Percentiles rank a stretch among this genome's conserved stretches.
phyloP scores from a whole-genome alignment of 2,329 filamentous ascomycete genomes.

The Akanthomyces dipterigenus region DNA sequence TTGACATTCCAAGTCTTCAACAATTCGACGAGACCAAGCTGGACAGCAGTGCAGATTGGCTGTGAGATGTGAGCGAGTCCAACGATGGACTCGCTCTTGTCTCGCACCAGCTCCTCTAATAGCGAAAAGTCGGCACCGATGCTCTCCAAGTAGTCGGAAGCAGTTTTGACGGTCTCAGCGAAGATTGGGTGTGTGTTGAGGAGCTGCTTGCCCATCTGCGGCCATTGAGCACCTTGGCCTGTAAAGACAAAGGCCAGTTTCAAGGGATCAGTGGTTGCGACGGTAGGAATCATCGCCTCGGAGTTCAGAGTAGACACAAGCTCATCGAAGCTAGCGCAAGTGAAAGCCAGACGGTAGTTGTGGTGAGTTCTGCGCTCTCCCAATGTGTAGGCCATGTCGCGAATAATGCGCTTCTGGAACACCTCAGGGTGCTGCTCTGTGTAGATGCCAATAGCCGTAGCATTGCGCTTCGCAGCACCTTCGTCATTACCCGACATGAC shows the following conservation, averaged over 20 bases:
- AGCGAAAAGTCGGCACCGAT: conserved; percentile 32
- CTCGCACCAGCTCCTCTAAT: conserved; percentile 30
- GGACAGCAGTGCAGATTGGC: conserved; percentile 39
- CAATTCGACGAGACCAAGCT: conserved; percentile 39
- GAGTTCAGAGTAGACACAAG: conserved; percentile 21
- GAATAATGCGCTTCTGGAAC: conserved; percentile 36
- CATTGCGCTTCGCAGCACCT: conserved; percentile 24
- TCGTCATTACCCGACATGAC: conserved; percentile 35
- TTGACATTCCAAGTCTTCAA: conserved; percentile 36
- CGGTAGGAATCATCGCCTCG: conserved; percentile 10
- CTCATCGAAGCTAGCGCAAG: conserved; percentile 37
- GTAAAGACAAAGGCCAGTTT: conserved; percentile 31
- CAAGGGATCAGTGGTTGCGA: conserved; percentile 15
- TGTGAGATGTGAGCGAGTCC: conserved; percentile 36
- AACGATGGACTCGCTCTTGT: conserved; percentile 28
- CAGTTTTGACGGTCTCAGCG: conserved; percentile 23
- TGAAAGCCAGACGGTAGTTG: conserved; percentile 37
- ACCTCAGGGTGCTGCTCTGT: conserved; percentile 35
- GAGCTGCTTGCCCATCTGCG: conserved; percentile 32
- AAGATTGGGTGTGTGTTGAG: conserved; percentile 29
- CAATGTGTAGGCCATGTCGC: conserved; percentile 42
- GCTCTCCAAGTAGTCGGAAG: conserved; percentile 25
- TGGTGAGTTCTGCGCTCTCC: conserved; percentile 38
- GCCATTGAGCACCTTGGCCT: conserved; percentile 34
- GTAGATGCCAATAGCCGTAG: conserved; percentile 29